Conservation (phyloP, 2,329 filamentous ascomycete species). For the Aspergillus ochraceoroseus region DNA sequence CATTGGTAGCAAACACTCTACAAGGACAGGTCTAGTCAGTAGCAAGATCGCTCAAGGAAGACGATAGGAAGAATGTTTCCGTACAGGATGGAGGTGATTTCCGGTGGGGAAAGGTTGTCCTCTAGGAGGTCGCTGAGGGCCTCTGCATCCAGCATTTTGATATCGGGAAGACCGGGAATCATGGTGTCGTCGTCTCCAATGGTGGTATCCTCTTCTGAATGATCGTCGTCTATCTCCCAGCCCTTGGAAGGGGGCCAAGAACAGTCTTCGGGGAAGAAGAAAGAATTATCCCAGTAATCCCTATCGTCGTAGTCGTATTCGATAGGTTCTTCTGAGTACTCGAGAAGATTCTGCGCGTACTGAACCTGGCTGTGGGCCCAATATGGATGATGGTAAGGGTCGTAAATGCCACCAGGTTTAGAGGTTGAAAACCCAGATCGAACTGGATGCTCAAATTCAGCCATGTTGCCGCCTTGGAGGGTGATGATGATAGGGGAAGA, state of each 20-base stretch:
- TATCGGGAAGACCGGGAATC: conserved; percentile 41
- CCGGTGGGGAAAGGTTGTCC: conserved; percentile 42
- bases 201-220: conserved; percentile 16
- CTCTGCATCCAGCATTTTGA: conserved; percentile 43
- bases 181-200: conserved; percentile 30
- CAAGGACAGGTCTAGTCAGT: conserved; percentile 8
- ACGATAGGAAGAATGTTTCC: conserved; percentile 5
- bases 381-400: conserved; percentile 32
- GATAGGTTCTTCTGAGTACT: conserved; percentile 39
- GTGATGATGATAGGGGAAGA: background rate
- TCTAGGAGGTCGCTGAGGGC: conserved; percentile 40
- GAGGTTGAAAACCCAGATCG: conserved; percentile 14
- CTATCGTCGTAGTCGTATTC: conserved; percentile 43
- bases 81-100: conserved; percentile 45
- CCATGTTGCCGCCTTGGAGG: conserved; percentile 15
- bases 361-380: conserved; percentile 39
- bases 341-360: conserved; percentile 40
- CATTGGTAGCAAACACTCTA: conserved; percentile 44
- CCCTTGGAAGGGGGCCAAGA: conserved; percentile 36
- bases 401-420: conserved; percentile 14
- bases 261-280: conserved; percentile 45
- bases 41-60: background rate
- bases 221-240: conserved; percentile 28
- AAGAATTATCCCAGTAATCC: conserved; percentile 42
- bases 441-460: conserved; percentile 26